Percentiles rank a stretch among this genome's conserved stretches.
phyloP scores from a whole-genome alignment of 352 stramenopile genomes.

The Globisporangium apiculatum region DNA sequence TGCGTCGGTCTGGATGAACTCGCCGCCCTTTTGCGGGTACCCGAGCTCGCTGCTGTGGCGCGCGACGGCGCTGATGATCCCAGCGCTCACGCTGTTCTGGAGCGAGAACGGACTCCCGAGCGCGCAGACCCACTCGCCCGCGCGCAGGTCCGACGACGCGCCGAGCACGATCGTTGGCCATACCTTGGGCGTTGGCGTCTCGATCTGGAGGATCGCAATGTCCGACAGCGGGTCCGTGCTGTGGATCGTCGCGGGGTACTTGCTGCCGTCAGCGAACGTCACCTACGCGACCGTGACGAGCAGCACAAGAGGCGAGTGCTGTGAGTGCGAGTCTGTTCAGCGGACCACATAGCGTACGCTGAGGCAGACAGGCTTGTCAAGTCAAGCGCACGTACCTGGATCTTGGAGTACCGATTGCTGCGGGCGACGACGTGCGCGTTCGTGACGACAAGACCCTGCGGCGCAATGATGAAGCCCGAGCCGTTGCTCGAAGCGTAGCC shows the following conservation, averaged over 20 bases:
- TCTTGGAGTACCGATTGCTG: constrained; percentile 76
- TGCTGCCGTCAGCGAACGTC: constrained; percentile 80
- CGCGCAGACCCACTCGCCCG: constrained; percentile 90
- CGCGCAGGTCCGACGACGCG: constrained; percentile 64
- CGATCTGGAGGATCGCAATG: constrained; percentile 87
- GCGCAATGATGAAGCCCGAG: constrained; percentile 89
- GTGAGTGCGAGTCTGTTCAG: background rate
- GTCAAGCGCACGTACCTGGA: constrained; percentile 34
- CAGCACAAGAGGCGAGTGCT: too few relatives aligned
- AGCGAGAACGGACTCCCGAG: constrained; percentile 89
- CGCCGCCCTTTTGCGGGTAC: constrained; percentile 63
- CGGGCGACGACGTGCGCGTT: constrained; percentile 90
- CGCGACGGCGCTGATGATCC: constrained; percentile 89
- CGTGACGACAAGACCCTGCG: constrained; percentile 86
- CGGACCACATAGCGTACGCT: background rate
- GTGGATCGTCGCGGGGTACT: constrained; percentile 69
- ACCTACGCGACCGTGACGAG: constrained; percentile 24
- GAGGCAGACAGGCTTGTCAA: background rate
- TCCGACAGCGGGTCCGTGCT: constrained; percentile 86
- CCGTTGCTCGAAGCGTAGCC: constrained; percentile 76
- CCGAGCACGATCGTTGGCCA: constrained; percentile 74
- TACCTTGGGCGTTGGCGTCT: constrained; percentile 37
- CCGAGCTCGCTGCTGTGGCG: constrained; percentile 87
- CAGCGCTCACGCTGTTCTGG: constrained; percentile 88
- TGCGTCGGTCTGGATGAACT: constrained; percentile 94